Evolutionary conservation across 192 early-diverging fungal genomes (phyloP), one percentile per base, ranked within the genome.

Genomic region (Entophlyctis helioformis): DNA sequence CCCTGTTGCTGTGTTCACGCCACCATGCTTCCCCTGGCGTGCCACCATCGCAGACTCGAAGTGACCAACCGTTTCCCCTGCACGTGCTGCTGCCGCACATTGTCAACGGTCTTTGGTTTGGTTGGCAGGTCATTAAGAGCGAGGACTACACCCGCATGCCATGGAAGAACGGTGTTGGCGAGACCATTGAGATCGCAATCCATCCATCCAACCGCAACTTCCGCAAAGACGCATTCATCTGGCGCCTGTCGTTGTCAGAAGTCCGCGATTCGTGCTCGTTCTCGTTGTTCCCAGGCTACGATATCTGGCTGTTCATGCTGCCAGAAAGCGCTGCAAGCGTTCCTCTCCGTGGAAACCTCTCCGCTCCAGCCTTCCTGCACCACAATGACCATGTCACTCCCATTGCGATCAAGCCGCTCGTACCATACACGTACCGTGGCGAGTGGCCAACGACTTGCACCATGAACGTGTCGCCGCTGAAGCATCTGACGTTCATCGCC

Each of bases 161-260:
- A 25, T 81, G 77, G 78, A 77, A 80, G 50, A 81, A 81, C 48
- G 78, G 78, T 5, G 59, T 81, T 1, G 78, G 78, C n/a, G 60
- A 53, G 40, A 81, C 78, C 12, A 34, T 48, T 20, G 66, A 81
- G 39, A 73, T 81, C 20, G 58, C 68, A 10, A 81, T 81, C 12
- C 53, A 62, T 45, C 78, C 77, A 19, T 46, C 57, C 2, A 28
- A 45, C 16, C 46, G 53, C 10, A 48, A 76, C 44, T 66, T 53
- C 39, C 45, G 50, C 44, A 50, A 50, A 27, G 78, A 81, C 21
- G 46, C 57, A 1, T 81, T 81, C 50, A 42, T 74, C 27, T 81
- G 78, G 78, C 62, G 77, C 9, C 48, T 80, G 10, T 52, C 57
- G 0, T 28, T 54, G 35, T 63, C 59, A 0, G 63, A 62, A 39